These are phyloP conservation scores for Pestalotiopsis fici DNA, from an alignment of 2,329 filamentous ascomycete species.

Conservation along the genomic window DNA sequence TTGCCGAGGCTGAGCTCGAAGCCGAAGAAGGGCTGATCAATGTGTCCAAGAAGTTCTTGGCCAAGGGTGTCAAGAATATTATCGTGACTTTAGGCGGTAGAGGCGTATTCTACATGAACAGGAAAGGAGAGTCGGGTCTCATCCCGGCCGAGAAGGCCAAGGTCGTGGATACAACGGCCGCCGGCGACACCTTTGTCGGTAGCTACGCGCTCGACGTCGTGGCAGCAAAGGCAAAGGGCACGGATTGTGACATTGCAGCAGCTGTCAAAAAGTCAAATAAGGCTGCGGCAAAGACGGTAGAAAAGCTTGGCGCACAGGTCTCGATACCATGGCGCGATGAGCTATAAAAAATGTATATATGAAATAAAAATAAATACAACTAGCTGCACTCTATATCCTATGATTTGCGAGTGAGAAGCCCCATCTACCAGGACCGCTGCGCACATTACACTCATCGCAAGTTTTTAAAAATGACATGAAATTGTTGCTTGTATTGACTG, in stretches of 20 bases:
- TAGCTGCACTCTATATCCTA: not conserved
- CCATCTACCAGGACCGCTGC: too few relatives aligned
- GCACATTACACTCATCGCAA: too few relatives aligned
- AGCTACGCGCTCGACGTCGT: conserved; percentile 79
- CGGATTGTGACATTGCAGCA: conserved; percentile 53
- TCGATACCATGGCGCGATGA: conserved; percentile 67
- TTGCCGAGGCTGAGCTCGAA: conserved; percentile 50
- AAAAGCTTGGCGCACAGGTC: conserved; percentile 64
- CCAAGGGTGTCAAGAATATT: conserved; percentile 71
- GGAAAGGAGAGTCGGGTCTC: conserved; percentile 43
- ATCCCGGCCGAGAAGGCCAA: conserved; percentile 67
- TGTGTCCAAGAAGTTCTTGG: conserved; percentile 63
- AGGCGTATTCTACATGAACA: conserved; percentile 70
- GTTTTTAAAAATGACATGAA: too few relatives aligned
- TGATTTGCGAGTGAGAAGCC: not conserved
- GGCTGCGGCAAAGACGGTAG: conserved; percentile 67
- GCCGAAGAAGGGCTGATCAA: conserved; percentile 41
- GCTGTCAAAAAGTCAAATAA: conserved; percentile 63
- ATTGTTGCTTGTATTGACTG: conserved; percentile 8
- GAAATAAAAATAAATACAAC: not conserved
- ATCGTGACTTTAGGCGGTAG: conserved; percentile 83
- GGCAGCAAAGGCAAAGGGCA: conserved; percentile 28
- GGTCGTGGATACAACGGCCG: conserved; percentile 91
- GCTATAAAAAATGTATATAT: conserved; percentile 21
- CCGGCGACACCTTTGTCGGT: conserved; percentile 93